Base-by-base conservation (phyloP, 202 grass and related monocot species). In the Carex sylvatica region DNA sequence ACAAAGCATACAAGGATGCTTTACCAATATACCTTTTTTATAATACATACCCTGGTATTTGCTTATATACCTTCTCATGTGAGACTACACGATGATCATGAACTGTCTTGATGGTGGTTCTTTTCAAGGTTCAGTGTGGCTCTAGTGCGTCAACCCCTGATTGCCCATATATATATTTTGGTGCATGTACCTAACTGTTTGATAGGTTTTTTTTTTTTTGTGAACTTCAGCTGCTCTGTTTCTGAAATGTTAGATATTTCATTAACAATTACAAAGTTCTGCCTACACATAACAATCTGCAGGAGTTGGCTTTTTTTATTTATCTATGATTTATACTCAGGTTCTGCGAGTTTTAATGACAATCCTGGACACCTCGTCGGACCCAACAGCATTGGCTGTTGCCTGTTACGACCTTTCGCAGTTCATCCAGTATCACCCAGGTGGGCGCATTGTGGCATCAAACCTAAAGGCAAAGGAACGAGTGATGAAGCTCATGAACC, bases 341-440 rank as follows among this genome's bases (percentile, higher is more conserved):
- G 90, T 99, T 42, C 86, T 99, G 36, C 89, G 80, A 60, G 93
- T 93, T 80, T 88, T 99, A 36, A 79, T 99, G 77, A 95, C 96
- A 51, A 85, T 99, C 61, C 89, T 99, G 15, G 93, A 99, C 72
- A 92, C 89, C 14, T 93, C 93, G 33, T 83, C 31, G 1, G 96
- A 99, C 79, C 81, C 96, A 33, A 99, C 86, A 4, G 96, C 93
- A 67, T 89, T 95, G 2, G 89, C 96, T 0, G 96, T 99, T 16
- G 96, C 93, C n/a, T 99, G 93, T 84, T 99, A 99, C 4, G 96
- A 99, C 51, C 80, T 99, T 20, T 99, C 96, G 20, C 96, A 99
- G 61, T 99, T 99, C 83, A 90, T 95, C 82, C 93, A 99, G 81
- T 95, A 95, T 81, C 96, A 99, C 19, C 89, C 96, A 76, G 88